Evolutionary conservation across 2,329 filamentous ascomycete species (phyloP), one percentile per base, ranked within the genome.

Genomic region (Gnomoniopsis smithogilvyi): DNA sequence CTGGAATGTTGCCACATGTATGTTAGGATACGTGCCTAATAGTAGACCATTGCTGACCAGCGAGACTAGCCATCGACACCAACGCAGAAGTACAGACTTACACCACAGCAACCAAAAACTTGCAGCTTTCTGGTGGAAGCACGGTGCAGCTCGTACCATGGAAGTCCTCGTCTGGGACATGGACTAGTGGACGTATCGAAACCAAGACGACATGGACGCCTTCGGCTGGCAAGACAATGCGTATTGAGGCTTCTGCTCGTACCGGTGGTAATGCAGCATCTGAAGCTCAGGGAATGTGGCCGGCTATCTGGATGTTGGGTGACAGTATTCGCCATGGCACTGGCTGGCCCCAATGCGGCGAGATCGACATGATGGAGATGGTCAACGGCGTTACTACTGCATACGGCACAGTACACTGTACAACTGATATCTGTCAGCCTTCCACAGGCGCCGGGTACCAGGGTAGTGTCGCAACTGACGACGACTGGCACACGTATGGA

Each of bases 341-440:
- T 1, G 38, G 65, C 15, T 85, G 83, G 83, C 83, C 83, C 0
- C 55, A 61, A 10, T 80, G 79, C 59, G 83, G 82, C 61, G 83
- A 85, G 74, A 72, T 85, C 52, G 83, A 85, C 67, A 79, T 85
- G 64, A 74, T 85, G 67, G 82, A 85, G 73, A 78, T 76, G 58
- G 70, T 83, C 65, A 81, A 84, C 69, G 82, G 82, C 11, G 56
- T 72, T 45, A 68, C 70, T 3, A 74, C 71, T 1, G 81, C 71
- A 12, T 76, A 79, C 55, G 81, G 78, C 30, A 82, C 79, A 10
- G 70, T 78, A 2, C 83, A 85, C 72, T 85, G 82, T 70, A 78
- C 79, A 24, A 61, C 62, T 21, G 54, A 26, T 1, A 19, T 56
- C n/a, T 56, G 54, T 17, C 76, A 79, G 49, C 78, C 79, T 1